These are phyloP conservation scores for Paraphoma sp. DNA, from an alignment of 2,329 filamentous ascomycete species.

Conservation along the genomic window DNA sequence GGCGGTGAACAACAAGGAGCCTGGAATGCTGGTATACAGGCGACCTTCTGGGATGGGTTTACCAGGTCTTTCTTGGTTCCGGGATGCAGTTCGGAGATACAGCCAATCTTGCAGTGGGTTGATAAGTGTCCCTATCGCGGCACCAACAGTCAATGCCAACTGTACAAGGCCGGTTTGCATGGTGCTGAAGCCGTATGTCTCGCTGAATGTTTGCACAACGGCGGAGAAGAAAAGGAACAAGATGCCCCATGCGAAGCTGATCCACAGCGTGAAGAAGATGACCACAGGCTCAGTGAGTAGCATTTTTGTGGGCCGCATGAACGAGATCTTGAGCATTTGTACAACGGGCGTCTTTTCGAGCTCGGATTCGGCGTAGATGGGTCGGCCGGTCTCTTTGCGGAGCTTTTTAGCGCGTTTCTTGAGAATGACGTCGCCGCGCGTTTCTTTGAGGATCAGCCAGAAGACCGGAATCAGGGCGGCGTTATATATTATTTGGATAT, in stretches of 20 bases:
- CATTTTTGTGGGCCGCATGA: conserved; percentile 50
- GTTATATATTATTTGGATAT: conserved; percentile 54
- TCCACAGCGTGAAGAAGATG: conserved; percentile 53
- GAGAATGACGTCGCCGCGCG: conserved; percentile 52
- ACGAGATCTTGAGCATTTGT: conserved; percentile 46
- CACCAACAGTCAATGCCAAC: conserved; percentile 52
- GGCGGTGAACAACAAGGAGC: conserved; percentile 46
- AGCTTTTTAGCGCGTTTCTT: conserved; percentile 48
- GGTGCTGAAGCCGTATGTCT: conserved; percentile 45
- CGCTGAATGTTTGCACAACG: conserved; percentile 49
- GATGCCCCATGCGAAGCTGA: conserved; percentile 54
- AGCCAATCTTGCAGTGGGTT: conserved; percentile 48
- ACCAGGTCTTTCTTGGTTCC: conserved; percentile 48
- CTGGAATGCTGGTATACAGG: conserved; percentile 51
- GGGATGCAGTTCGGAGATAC: conserved; percentile 35
- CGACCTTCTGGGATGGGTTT: conserved; percentile 52
- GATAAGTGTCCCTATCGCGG: conserved; percentile 50
- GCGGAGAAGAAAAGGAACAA: conserved; percentile 52
- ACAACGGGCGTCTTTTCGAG: conserved; percentile 25
- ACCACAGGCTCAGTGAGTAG: conserved; percentile 53
- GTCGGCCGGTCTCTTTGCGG: conserved; percentile 43
- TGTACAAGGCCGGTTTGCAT: conserved; percentile 49
- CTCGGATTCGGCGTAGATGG: conserved; percentile 39
- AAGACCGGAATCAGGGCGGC: conserved; percentile 51
- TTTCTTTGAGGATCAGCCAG: conserved; percentile 52